Evolutionary conservation across 371 early-diverging fungal genomes (phyloP).

Genomic region (Smittium culicis): DNA sequence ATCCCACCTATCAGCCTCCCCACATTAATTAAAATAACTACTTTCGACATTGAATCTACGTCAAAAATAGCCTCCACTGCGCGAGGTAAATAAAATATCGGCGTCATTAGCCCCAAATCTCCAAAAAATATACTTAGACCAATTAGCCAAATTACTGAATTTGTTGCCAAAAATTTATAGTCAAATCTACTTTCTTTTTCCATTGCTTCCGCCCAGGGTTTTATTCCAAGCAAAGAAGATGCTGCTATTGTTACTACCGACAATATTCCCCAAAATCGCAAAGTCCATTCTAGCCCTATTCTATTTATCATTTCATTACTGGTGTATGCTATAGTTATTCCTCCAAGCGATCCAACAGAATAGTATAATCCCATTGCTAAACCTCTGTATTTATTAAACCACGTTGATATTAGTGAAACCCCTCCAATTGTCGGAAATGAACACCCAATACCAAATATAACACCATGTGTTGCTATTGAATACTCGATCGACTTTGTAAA

Average conservation of each 20-base stretch:
- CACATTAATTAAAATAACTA: not conserved
- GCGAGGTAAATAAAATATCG: not conserved
- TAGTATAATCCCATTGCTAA: conserved; percentile 41
- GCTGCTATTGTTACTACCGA: not conserved
- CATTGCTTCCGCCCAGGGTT: not conserved
- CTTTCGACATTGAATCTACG: not conserved
- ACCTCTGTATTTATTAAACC: conserved; percentile 35
- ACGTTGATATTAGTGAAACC: conserved; percentile 33
- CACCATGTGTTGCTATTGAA: conserved; percentile 41
- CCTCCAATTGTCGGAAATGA: conserved; percentile 35
- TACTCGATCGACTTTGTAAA: not conserved
- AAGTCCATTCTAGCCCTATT: not conserved
- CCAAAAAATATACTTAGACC: not conserved
- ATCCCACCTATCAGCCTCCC: not conserved
- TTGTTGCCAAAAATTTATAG: not conserved
- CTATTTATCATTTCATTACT: not conserved
- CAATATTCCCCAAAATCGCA: not conserved
- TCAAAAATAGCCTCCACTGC: not conserved
- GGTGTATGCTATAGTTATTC: conserved; percentile 9
- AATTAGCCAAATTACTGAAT: not conserved
- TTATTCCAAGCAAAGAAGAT: not conserved
- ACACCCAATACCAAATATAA: conserved; percentile 38
- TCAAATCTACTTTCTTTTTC: not conserved
- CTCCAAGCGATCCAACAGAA: conserved; percentile 38
- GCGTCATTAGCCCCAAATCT: not conserved